phyloP scores from a whole-genome alignment of 2,329 filamentous ascomycete genomes.

The Cercospora nicotianae region DNA sequence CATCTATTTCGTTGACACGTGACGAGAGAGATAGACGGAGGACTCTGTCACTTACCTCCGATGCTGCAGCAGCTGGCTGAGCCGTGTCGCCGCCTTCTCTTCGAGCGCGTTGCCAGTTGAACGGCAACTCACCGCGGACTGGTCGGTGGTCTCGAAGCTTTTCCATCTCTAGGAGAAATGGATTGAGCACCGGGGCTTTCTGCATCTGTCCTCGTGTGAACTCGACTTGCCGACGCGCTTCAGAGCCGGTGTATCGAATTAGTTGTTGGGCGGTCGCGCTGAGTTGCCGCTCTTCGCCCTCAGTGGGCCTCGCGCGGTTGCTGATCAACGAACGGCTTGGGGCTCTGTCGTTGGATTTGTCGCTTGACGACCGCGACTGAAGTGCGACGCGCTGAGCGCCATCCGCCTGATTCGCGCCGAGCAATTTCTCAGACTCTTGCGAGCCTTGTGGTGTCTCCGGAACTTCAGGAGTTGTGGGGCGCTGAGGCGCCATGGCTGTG shows the following conservation, averaged over 20 bases:
- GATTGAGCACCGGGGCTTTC: neutral
- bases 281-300: neutral
- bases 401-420: neutral
- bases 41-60: neutral
- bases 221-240: neutral
- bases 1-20: neutral
- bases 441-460: neutral
- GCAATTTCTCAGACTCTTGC: no score
- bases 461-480: neutral
- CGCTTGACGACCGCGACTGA: neutral
- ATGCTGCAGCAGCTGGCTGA: neutral
- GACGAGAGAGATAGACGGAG: neutral
- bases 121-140: neutral
- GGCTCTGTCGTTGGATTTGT: no score
- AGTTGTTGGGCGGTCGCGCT: neutral
- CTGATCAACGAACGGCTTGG: no score
- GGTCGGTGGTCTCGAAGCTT: neutral
- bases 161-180: slow-evolving; percentile 12
- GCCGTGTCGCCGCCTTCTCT: neutral
- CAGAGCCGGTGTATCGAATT: neutral
- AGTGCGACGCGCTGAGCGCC: neutral
- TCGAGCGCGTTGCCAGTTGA: slow-evolving; percentile 10
- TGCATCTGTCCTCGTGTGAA: neutral
- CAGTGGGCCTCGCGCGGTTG: no score
- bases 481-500: neutral